Base-by-base conservation (phyloP, 805 yeast species). In the Saccharomycopsis sp. region DNA sequence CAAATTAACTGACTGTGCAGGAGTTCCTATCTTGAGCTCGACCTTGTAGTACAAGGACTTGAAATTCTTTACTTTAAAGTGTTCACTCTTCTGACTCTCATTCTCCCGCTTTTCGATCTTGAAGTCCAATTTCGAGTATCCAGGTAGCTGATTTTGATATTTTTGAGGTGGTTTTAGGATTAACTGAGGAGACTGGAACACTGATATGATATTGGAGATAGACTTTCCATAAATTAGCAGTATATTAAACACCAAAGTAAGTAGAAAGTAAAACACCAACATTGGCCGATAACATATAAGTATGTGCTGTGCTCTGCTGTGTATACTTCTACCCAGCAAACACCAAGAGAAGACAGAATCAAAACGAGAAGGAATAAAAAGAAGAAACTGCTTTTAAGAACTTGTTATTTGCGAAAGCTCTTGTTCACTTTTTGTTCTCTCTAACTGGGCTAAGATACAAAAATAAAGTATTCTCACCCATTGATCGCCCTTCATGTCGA, bases 1-100 rank as follows among this genome's bases (percentile, higher is more conserved):
- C 9, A 85, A 81, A 3, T 73, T 73, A 3, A 86, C 73, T 12
- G 71, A 68, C 65, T 85, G 86, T 0, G 74, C 65, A 1, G 84
- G 79, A 0, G 88, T 79, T 2, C 93, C 92, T 20, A 87, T 66
- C 24, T 67, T 64, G 25, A 81, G 57, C 1, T 70, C 70, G 1
- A 77, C 78, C 24, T 55, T 17, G 47, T 56, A 57, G 47, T 57
- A 58, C 29, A 58, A 54, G 7, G 47, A 44, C 8, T 57, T 42
- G 9, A 24, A 15, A 24, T 57, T 47, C 12, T 47, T 25, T 14
- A 57, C n/a, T 9, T n/a, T 20, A 17, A 54, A 54, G 25, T 38
- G 25, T 3, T 23, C n/a, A n/a, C 14, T 20, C 9, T 49, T 49
- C 15, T 23, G n/a, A 22, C 24, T 17, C 19, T 17, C 49, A 44